Evolutionary conservation across 306 rosid species (phyloP), one percentile per base, ranked within the genome.

Genomic region (Castanea crenata): DNA sequence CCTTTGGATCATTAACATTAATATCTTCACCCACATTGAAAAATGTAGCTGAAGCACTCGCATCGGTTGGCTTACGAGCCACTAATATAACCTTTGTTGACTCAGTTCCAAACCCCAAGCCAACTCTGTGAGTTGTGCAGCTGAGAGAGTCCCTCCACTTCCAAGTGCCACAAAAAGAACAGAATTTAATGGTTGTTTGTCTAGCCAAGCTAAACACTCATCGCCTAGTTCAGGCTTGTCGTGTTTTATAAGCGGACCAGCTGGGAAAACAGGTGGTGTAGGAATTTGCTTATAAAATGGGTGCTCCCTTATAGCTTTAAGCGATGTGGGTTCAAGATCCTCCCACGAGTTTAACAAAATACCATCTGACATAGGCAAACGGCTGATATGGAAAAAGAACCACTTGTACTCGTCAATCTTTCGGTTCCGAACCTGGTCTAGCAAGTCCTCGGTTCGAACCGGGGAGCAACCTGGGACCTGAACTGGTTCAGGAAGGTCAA

Each of bases 51-150:
- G 68, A 31, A 0, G 84, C 59, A 14, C 54, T 31, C 0, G 14
- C 64, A 7, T 74, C 73, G 7, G 31, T 2, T 0, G 85, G 82
- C 44, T 34, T 59, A 1, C 84, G 82, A 0, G 75, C 85, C 62
- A 88, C 86, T 87, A 89, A 85, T 1, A 87, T 0, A 78, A 89
- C n/a, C 88, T 71, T 20, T 79, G 77, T 51, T 20, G n/a, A 65
- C 92, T 89, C 21, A 58, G 55, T 58, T 87, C 92, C 5, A 87
- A 4, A 0, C 92, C 90, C 86, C 79, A 85, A 0, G 88, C 91
- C 20, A 89, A 31, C 83, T 89, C 93, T 0, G 35, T 58, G 56
- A 58, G 35, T 6, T 89, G 93, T 34, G 78, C 74, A 0, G 19
- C 12, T 0, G 76, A 70, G 1, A 85, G 9, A 20, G 79, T 79